These are phyloP conservation scores for Coniella lustricola DNA, from an alignment of 2,329 filamentous ascomycete species.

Conservation along the genomic window DNA sequence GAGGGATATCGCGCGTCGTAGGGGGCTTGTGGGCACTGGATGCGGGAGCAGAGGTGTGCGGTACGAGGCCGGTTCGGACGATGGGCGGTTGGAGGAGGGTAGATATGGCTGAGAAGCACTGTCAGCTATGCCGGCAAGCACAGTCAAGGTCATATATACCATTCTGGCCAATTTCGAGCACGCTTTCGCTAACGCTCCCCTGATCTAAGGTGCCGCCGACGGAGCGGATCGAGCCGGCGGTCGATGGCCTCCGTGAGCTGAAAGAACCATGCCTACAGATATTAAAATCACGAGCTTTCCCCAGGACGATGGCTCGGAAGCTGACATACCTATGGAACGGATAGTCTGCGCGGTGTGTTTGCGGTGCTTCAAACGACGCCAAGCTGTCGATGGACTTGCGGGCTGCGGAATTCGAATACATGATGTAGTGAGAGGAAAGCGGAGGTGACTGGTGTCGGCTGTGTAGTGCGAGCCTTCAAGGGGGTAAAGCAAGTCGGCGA, in stretches of 20 bases:
- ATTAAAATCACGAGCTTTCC: neutral
- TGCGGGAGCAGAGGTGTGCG: conserved; percentile 63
- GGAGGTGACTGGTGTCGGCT: conserved; percentile 2
- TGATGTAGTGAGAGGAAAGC: conserved; percentile 30
- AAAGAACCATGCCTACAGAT: conserved; percentile 13
- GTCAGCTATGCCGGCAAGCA: conserved; percentile 6
- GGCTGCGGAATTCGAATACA: conserved; percentile 52
- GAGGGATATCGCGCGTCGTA: conserved; percentile 83
- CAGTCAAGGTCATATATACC: conserved; percentile 39
- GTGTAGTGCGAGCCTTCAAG: conserved; percentile 5
- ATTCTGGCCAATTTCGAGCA: conserved; percentile 74
- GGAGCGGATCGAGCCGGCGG: conserved; percentile 80
- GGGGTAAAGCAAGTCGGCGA: conserved; percentile 8
- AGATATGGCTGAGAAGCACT: conserved; percentile 62
- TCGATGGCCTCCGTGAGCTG: conserved; percentile 62
- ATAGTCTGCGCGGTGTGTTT: conserved; percentile 45
- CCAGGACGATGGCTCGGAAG: neutral
- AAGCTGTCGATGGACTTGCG: conserved; percentile 62
- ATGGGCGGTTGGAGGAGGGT: conserved; percentile 89
- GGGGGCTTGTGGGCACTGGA: conserved; percentile 75
- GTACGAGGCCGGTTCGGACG: conserved; percentile 76
- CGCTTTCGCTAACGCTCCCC: conserved; percentile 46
- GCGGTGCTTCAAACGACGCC: conserved; percentile 42
- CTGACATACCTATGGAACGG: conserved; percentile 49
- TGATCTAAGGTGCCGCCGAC: conserved; percentile 76